A percentile compares a stretch with the other conserved stretches of the same genome.
Conservation (phyloP, 2,329 filamentous ascomycete genomes). For the Fusarium sp. region DNA sequence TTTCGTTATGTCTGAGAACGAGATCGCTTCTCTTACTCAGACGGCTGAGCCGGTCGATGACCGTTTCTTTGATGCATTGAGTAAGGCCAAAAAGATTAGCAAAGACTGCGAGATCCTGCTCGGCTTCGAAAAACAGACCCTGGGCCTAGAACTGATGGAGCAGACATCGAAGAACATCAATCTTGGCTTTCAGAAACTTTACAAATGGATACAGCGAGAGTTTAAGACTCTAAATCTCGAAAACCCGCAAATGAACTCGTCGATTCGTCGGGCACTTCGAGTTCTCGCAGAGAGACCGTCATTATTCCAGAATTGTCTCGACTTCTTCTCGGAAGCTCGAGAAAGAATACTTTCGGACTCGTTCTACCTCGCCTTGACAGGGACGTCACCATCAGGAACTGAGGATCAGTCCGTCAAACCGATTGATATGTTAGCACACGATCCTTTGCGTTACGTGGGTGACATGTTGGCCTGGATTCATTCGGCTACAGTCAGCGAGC, state of each 20-base stretch:
- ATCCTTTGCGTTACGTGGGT: conserved; percentile 89
- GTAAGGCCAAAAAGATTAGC: conserved; percentile 85
- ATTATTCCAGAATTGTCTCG: conserved; percentile 91
- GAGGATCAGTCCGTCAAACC: conserved; percentile 78
- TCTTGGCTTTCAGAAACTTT: conserved; percentile 92
- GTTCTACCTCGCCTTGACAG: conserved; percentile 89
- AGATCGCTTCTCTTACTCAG: conserved; percentile 79
- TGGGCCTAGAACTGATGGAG: conserved; percentile 92
- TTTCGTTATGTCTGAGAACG: conserved; percentile 86
- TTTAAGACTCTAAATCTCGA: conserved; percentile 94
- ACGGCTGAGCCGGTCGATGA: conserved; percentile 86
- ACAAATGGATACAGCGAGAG: conserved; percentile 93
- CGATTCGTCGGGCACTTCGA: conserved; percentile 84
- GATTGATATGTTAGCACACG: conserved; percentile 93
- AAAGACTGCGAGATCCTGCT: conserved; percentile 89
- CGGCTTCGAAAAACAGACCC: conserved; percentile 86
- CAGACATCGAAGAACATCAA: conserved; percentile 88
- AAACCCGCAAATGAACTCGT: conserved; percentile 88
- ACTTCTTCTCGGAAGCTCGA: conserved; percentile 90
- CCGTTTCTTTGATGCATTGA: conserved; percentile 80
- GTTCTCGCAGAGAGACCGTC: conserved; percentile 90
- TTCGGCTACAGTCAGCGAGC: conserved; percentile 91
- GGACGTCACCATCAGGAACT: conserved; percentile 67
- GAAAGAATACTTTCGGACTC: conserved; percentile 88
- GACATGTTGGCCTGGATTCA: conserved; percentile 99